Conservation (phyloP, 73 alveolate genomes). For the Paramecium biaurelia region DNA sequence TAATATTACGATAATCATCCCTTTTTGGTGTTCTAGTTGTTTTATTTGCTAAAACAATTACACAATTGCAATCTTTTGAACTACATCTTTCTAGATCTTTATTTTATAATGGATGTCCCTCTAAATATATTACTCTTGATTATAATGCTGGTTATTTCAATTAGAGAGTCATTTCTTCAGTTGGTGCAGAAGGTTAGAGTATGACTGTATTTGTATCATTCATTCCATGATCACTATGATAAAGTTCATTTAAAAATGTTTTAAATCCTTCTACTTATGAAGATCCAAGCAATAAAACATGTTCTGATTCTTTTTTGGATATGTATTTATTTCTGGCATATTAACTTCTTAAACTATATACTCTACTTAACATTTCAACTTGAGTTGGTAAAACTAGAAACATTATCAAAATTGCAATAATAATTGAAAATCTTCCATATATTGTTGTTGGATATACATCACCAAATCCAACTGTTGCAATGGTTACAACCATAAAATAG, state of each 20-base stretch:
- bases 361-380: constrained; percentile 73
- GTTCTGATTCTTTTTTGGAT: constrained; percentile 75
- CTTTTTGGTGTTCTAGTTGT: constrained; percentile 81
- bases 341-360: constrained; percentile 71
- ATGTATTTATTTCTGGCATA: constrained; percentile 79
- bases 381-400: constrained; percentile 68
- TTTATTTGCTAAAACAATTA: constrained; percentile 87
- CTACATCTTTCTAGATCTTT: constrained; percentile 85
- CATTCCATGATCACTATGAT: constrained; percentile 91
- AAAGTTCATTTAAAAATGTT: constrained; percentile 89
- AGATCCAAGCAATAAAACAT: constrained; percentile 87
- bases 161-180: constrained; percentile 79
- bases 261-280: constrained; percentile 86
- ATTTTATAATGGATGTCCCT: constrained; percentile 86
- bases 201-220: constrained; percentile 82
- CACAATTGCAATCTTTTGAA: constrained; percentile 89
- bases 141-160: constrained; percentile 72
- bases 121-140: constrained; percentile 79
- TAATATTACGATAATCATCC: constrained; percentile 90
- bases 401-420: constrained; percentile 75
- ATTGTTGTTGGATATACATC: constrained; percentile 86
- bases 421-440: constrained; percentile 80
- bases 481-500: constrained; percentile 18
- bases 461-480: constrained; percentile 74
- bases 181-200: constrained; percentile 81